Percentiles rank a stretch among this genome's conserved stretches.
phyloP scores from a whole-genome alignment of 2,329 filamentous ascomycete genomes.

The Epichloe brachyelytri region DNA sequence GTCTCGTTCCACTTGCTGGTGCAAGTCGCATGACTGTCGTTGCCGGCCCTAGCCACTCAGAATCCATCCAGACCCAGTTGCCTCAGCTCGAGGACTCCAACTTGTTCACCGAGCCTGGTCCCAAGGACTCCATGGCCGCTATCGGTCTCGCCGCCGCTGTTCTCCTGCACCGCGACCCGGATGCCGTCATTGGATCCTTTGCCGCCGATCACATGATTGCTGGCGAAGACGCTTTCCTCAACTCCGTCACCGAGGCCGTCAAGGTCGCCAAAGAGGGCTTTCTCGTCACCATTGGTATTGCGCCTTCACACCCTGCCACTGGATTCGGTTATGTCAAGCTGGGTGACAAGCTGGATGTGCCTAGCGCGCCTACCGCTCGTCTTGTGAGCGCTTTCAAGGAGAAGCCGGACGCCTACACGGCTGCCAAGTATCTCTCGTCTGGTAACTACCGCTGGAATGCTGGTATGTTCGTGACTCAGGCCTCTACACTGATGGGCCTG shows the following conservation, averaged over 20 bases:
- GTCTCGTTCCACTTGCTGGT: conserved; percentile 14
- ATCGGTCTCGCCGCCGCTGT: conserved; percentile 15
- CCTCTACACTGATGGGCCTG: conserved; percentile 14
- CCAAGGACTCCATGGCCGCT: conserved; percentile 16
- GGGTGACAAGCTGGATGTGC: conserved; percentile 12
- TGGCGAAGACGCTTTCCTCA: conserved; percentile 15
- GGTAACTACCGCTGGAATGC: conserved; percentile 17
- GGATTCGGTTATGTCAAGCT: conserved; percentile 16
- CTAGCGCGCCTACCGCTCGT: conserved; percentile 11
- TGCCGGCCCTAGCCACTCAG: conserved; percentile 13
- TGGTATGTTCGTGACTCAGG: conserved; percentile 16
- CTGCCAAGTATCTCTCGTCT: conserved; percentile 14
- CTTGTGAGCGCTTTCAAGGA: conserved; percentile 15
- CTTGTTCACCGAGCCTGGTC: conserved; percentile 15
- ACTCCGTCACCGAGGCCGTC: conserved; percentile 14
- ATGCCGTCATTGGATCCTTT: conserved; percentile 15
- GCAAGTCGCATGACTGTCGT: conserved; percentile 14
- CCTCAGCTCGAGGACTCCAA: conserved; percentile 12
- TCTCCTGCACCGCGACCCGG: conserved; percentile 12
- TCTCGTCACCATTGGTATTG: conserved; percentile 16
- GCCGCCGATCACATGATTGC: conserved; percentile 17
- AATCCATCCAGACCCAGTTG: conserved; percentile 13
- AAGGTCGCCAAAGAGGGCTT: conserved; percentile 15
- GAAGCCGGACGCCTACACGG: conserved; percentile 15
- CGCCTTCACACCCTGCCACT: conserved; percentile 15